phyloP scores from a whole-genome alignment of 306 rosid genomes.

The Malus domestica region ASM211411v1 NC_041802.1:1105501-1106000 shows the following conservation, averaged over 20 bases:
- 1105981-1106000: too few relatives aligned
- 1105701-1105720: background rate
- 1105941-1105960: too few relatives aligned
- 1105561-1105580: too few relatives aligned
- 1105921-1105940: too few relatives aligned
- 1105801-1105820: background rate
- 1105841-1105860: background rate
- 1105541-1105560: too few relatives aligned
- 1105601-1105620: too few relatives aligned
- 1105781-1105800: background rate
- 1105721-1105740: background rate
- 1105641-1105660: background rate
- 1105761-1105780: background rate
- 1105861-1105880: background rate
- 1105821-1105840: background rate
- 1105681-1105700: background rate
- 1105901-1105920: background rate
- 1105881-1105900: background rate
- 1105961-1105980: too few relatives aligned
- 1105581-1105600: too few relatives aligned
- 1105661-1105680: background rate
- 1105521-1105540: too few relatives aligned
- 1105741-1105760: background rate
- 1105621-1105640: background rate
- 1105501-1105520: too few relatives aligned